Conservation (phyloP, 805 yeast genomes). For the Wickerhamomyces silvicola region DNA sequence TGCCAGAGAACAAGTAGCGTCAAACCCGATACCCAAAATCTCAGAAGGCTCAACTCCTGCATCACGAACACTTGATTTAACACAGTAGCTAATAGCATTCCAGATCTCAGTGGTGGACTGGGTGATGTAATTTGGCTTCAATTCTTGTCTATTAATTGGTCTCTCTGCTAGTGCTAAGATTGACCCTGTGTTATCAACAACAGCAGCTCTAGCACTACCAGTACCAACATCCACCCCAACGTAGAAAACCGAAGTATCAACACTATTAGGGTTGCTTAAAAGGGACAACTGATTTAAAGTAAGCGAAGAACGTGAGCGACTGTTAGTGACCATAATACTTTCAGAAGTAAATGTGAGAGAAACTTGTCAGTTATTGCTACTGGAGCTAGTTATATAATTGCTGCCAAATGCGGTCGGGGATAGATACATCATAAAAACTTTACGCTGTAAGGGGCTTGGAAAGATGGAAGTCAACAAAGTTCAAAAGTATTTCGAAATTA, state of each 20-base stretch:
- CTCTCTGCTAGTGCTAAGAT: conserved; percentile 75
- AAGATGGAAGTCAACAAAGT: too few species aligned
- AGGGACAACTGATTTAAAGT: conserved; percentile 22
- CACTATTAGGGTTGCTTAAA: conserved; percentile 20
- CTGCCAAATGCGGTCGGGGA: too few species aligned
- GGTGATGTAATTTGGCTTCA: conserved; percentile 68
- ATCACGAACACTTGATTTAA: conserved; percentile 65
- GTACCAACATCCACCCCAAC: conserved; percentile 96
- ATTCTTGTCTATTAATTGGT: conserved; percentile 69
- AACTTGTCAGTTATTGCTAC: neutral
- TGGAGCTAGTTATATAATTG: too few species aligned
- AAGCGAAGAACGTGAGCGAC: conserved; percentile 22
- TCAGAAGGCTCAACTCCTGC: conserved; percentile 61
- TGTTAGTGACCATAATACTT: conserved; percentile 9
- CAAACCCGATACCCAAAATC: conserved; percentile 88
- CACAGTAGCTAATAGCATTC: conserved; percentile 81
- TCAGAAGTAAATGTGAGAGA: neutral
- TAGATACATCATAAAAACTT: too few species aligned
- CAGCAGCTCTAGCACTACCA: conserved; percentile 93
- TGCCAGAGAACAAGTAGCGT: conserved; percentile 94
- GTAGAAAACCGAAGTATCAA: conserved; percentile 35
- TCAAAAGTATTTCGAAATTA: too few species aligned
- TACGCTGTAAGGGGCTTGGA: too few species aligned
- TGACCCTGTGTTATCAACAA: conserved; percentile 77
- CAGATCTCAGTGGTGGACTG: conserved; percentile 91